Evolutionary conservation across 805 yeast genomes (phyloP).

Genomic region (Yarrowia porcina): DNA sequence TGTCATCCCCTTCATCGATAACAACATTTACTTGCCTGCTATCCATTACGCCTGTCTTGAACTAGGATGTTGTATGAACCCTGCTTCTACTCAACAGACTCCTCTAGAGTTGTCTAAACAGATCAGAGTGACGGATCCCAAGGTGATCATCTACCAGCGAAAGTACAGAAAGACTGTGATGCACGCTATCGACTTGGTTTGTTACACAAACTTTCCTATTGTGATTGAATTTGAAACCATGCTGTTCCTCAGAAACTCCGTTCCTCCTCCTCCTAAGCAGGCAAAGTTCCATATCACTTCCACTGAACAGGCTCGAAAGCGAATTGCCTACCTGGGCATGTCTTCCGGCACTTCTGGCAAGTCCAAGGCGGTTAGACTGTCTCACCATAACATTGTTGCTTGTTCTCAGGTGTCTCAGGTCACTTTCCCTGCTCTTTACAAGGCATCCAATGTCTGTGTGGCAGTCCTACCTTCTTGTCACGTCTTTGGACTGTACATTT

Average conservation of each 20-base stretch:
- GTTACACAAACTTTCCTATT: not conserved
- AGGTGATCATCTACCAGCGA: constrained; percentile 1
- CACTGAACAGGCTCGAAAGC: not conserved
- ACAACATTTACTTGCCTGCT: not conserved
- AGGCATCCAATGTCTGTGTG: constrained; percentile 31
- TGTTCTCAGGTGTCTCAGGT: constrained; percentile 1
- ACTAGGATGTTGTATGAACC: not conserved
- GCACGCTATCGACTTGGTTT: not conserved
- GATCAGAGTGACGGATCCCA: not conserved
- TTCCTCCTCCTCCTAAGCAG: not conserved
- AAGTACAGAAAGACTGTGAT: not conserved
- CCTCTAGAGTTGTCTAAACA: constrained; percentile 10
- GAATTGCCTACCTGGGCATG: constrained; percentile 23
- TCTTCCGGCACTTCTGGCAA: constrained; percentile 20
- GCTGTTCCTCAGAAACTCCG: not conserved
- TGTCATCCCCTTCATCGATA: not conserved
- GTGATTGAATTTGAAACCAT: not conserved
- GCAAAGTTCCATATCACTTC: not conserved
- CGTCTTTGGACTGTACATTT: constrained; percentile 36
- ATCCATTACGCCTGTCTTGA: constrained; percentile 8
- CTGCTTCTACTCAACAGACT: not conserved
- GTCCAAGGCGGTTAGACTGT: constrained; percentile 7
- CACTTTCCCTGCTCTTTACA: not conserved
- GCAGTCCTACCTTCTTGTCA: constrained; percentile 37
- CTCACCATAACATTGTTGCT: constrained; percentile 5